These are phyloP conservation scores for Pseudogymnoascus destructans DNA, from an alignment of 2,329 filamentous ascomycete genomes.

Conservation along the genomic window DNA sequence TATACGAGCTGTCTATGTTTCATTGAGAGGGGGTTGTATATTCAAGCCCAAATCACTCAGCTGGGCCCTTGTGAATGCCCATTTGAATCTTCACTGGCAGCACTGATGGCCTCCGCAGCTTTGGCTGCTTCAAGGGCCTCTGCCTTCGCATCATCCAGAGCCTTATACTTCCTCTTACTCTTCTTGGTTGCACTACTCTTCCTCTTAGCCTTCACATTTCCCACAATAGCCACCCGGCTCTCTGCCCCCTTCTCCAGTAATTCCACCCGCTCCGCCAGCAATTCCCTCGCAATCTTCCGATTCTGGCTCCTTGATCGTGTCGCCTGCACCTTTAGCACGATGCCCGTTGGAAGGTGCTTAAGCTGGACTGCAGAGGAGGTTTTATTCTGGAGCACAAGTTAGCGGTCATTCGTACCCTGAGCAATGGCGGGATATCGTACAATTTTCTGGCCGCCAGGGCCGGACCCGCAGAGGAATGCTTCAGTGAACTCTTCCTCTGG, in stretches of 20 bases:
- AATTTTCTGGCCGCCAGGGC: conserved; percentile 93
- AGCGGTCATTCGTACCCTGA: conserved; percentile 1
- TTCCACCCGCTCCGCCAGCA: conserved; percentile 49
- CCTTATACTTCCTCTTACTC: conserved; percentile 63
- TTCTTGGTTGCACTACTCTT: conserved; percentile 73
- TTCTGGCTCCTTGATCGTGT: conserved; percentile 82
- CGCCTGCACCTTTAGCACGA: conserved; percentile 88
- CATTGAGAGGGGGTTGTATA: not conserved
- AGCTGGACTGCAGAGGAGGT: conserved; percentile 90
- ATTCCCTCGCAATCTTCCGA: conserved; percentile 64
- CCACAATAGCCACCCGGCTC: conserved; percentile 53
- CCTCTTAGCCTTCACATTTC: conserved; percentile 49
- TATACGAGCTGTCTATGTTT: not conserved
- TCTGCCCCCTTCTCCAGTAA: conserved; percentile 56
- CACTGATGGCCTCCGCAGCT: not conserved
- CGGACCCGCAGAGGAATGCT: conserved; percentile 77
- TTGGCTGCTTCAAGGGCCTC: conserved; percentile 9
- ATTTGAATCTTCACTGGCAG: not conserved
- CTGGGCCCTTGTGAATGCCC: not conserved
- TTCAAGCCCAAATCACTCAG: not conserved
- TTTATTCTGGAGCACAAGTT: conserved; percentile 57
- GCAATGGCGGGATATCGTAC: conserved; percentile 31
- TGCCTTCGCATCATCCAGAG: conserved; percentile 31
- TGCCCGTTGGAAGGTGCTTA: conserved; percentile 76
- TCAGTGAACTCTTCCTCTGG: conserved; percentile 71